phyloP scores from a whole-genome alignment of 192 early-diverging fungal species.

The Backusella circina region DNA sequence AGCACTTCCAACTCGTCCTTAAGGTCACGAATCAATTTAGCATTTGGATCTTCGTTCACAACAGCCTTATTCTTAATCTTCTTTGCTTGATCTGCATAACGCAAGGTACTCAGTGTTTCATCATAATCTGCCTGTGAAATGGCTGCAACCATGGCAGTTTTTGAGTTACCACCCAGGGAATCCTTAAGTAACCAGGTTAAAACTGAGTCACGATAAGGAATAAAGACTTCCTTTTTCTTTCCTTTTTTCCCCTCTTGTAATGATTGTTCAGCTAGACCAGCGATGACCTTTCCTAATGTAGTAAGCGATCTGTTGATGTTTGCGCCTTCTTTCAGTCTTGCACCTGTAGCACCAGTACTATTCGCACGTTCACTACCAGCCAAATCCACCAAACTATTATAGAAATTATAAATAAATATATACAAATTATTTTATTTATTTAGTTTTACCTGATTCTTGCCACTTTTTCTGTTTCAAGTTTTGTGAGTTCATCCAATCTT shows the following conservation, averaged over 20 bases:
- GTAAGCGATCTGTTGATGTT: constrained; percentile 94
- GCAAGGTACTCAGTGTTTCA: constrained; percentile 67
- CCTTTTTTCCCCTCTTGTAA: constrained; percentile 33
- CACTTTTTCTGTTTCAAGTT: constrained; percentile 66
- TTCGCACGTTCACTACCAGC: constrained; percentile 92
- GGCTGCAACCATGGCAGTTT: constrained; percentile 64
- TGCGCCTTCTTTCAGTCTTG: constrained; percentile 85
- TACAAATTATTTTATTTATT: background rate
- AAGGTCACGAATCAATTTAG: constrained; percentile 64
- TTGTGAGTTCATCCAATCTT: constrained; percentile 43
- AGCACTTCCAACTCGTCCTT: constrained; percentile 66
- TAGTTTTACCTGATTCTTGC: constrained; percentile 61
- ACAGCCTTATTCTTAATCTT: constrained; percentile 77
- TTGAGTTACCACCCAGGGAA: constrained; percentile 68
- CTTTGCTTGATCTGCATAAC: constrained; percentile 81
- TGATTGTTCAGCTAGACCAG: constrained; percentile 75
- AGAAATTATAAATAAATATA: background rate
- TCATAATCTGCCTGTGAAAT: constrained; percentile 61
- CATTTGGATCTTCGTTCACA: constrained; percentile 75
- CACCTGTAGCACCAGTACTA: constrained; percentile 80
- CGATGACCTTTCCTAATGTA: constrained; percentile 92
- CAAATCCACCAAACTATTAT: constrained; percentile 78
- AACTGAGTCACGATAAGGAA: constrained; percentile 92
- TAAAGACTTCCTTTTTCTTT: constrained; percentile 53
- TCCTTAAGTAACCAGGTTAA: constrained; percentile 72